Percentiles rank a stretch among this genome's conserved stretches.
These are phyloP conservation scores for Beauveria sp. DNA, from an alignment of 2,329 filamentous ascomycete species.

Conservation along the genomic window DNA sequence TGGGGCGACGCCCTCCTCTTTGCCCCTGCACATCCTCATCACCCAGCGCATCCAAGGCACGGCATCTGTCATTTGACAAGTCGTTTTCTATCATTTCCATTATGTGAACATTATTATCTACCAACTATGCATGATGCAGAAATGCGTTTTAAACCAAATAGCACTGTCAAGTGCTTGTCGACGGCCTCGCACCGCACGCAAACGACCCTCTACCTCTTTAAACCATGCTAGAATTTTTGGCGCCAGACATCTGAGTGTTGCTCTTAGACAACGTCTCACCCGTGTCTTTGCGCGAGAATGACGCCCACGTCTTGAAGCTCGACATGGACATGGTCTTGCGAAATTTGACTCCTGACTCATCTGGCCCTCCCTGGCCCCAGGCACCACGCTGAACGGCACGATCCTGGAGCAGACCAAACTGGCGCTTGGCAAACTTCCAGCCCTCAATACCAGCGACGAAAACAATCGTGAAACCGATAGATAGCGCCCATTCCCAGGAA, in stretches of 20 bases:
- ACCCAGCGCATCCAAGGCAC: background rate
- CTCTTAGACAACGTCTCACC: conserved; percentile 24
- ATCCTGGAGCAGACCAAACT: conserved; percentile 45
- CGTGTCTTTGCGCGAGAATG: conserved; percentile 34
- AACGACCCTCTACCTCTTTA: background rate
- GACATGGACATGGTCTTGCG: conserved; percentile 43
- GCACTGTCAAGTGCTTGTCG: no score
- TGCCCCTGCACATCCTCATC: background rate
- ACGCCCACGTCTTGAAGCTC: conserved; percentile 42
- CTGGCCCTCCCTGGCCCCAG: conserved; percentile 46
- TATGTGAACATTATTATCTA: background rate
- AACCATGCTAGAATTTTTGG: conserved; percentile 8
- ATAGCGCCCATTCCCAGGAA: conserved; percentile 68
- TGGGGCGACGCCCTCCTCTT: no score
- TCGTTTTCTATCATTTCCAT: background rate
- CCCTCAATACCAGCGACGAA: conserved; percentile 62
- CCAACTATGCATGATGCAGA: background rate
- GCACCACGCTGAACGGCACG: conserved; percentile 39
- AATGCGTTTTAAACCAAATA: background rate
- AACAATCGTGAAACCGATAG: conserved; percentile 53
- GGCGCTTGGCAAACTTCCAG: conserved; percentile 65
- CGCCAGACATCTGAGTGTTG: background rate
- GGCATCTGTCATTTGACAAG: background rate
- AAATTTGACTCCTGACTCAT: conserved; percentile 37
- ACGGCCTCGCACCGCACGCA: no score